Evolutionary conservation across 2,329 filamentous ascomycete species (phyloP), one percentile per base, ranked within the genome.

Genomic region (Monilinia fructigena): DNA sequence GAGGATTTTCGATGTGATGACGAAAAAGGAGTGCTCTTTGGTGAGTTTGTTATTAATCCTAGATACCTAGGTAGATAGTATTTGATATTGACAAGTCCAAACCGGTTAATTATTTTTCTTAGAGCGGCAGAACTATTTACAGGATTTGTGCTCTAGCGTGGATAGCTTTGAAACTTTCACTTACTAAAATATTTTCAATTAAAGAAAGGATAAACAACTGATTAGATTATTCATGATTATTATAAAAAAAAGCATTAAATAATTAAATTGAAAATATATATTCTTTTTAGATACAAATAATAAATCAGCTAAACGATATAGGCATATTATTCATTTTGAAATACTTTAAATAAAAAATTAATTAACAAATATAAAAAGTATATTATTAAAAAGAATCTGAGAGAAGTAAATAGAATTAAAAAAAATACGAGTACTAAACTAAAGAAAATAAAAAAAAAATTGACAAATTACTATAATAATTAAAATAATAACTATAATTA

Each of bases 1-100:
- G 42, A 18, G n/a, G 11, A 47, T 35, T 28, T 67, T 55, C 38
- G 61, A 55, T 52, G 56, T 66, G 52, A 40, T 64, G 65, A 63
- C 55, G 54, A 66, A 60, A 60, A 48, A 48, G 26, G 26, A 28
- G 16, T 48, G 56, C 12, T 38, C 23, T 50, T 26, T 48, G 4
- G 53, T 50, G 62, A 59, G 52, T 40, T 59, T 58, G 53, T 48
- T 40, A 42, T 35, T 35, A 35, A 55, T 55, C 52, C 38, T 45
- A n/a, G 62, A 35, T 35, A 35, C 31, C 31, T 28, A 35, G 31
- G 5, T 35, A 35, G 31, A 35, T 35, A 35, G 31, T 58, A 58
- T 16, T 59, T 58, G 45, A 59, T 38, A 60, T 60, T 4, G n/a
- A 26, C 38, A n/a, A 8, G n/a, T 38, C 35, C 45, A 20, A 60